A percentile compares a stretch with the other conserved stretches of the same genome.
phyloP scores from a whole-genome alignment of 2,329 filamentous ascomycete genomes.

The Colletotrichum orchidophilum region DNA sequence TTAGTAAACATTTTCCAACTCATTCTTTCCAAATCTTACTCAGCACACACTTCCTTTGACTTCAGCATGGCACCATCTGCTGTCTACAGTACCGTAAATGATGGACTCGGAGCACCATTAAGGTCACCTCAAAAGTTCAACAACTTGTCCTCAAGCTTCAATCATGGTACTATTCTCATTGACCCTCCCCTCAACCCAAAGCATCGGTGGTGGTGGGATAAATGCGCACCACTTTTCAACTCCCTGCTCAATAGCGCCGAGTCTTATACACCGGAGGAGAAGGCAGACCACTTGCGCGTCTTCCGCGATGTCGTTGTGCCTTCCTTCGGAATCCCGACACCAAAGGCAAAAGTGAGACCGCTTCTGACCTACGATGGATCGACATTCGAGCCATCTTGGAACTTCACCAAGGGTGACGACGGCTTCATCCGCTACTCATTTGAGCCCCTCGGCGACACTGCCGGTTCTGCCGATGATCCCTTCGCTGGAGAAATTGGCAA shows the following conservation, averaged over 20 bases:
- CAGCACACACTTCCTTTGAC: neutral
- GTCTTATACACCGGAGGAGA: constrained; percentile 20
- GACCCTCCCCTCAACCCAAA: constrained; percentile 15
- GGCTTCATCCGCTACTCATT: constrained; percentile 19
- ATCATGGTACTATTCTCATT: neutral
- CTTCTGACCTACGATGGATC: constrained; percentile 27
- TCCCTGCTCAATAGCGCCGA: constrained; percentile 17
- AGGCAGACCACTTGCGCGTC: constrained; percentile 26
- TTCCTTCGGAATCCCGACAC: constrained; percentile 19
- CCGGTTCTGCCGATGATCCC: constrained; percentile 15
- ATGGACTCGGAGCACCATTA: neutral
- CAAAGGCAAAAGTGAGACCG: constrained; percentile 10
- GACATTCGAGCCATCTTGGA: constrained; percentile 24
- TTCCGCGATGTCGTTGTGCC: constrained; percentile 29
- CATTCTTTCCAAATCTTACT: neutral
- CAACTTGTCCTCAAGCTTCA: neutral
- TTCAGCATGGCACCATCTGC: constrained; percentile 8
- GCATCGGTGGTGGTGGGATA: constrained; percentile 25
- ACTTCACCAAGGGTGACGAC: constrained; percentile 20
- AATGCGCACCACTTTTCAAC: constrained; percentile 16
- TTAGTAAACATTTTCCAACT: neutral
- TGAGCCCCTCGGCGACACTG: constrained; percentile 17
- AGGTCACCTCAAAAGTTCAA: neutral
- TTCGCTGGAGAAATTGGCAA: constrained; percentile 14
- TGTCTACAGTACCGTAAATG: neutral